These are phyloP conservation scores for Cladochytrium replicatum DNA, from an alignment of 192 early-diverging fungal genomes.

Conservation along the genomic window DNA sequence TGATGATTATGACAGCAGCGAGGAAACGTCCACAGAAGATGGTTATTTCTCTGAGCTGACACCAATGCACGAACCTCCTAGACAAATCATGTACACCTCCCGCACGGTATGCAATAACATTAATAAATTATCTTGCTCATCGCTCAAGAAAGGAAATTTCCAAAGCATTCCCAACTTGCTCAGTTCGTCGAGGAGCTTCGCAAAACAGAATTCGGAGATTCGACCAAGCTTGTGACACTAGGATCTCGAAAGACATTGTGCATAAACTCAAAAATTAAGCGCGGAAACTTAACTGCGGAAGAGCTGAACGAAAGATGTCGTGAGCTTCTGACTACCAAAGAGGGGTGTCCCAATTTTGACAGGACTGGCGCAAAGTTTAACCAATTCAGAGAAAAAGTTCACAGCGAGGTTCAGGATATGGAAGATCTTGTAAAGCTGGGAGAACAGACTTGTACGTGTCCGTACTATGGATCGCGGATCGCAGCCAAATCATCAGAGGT, in stretches of 20 bases:
- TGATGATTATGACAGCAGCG: constrained; percentile 11
- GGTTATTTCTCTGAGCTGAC: not conserved
- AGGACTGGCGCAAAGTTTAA: not conserved
- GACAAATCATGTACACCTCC: constrained; percentile 26
- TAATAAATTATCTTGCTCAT: not conserved
- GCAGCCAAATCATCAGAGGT: constrained; percentile 43
- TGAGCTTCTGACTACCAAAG: constrained; percentile 16
- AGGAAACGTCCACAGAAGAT: not conserved
- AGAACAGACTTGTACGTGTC: constrained; percentile 45
- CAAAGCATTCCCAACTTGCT: constrained; percentile 84
- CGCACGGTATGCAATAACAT: constrained; percentile 34
- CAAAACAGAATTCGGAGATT: constrained; percentile 60
- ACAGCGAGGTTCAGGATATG: constrained; percentile 50
- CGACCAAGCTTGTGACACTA: constrained; percentile 54
- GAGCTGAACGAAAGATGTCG: constrained; percentile 79
- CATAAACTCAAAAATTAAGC: constrained; percentile 62
- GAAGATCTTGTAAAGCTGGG: constrained; percentile 72
- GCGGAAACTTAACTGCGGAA: constrained; percentile 33
- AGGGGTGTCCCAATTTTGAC: constrained; percentile 43
- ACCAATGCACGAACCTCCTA: not conserved
- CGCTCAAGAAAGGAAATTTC: constrained; percentile 11
- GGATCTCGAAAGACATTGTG: constrained; percentile 79
- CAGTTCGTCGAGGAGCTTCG: constrained; percentile 81
- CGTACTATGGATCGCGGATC: constrained; percentile 75
- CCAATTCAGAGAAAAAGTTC: not conserved